phyloP scores from a whole-genome alignment of 306 rosid genomes.

The Malus sieversii region DNA sequence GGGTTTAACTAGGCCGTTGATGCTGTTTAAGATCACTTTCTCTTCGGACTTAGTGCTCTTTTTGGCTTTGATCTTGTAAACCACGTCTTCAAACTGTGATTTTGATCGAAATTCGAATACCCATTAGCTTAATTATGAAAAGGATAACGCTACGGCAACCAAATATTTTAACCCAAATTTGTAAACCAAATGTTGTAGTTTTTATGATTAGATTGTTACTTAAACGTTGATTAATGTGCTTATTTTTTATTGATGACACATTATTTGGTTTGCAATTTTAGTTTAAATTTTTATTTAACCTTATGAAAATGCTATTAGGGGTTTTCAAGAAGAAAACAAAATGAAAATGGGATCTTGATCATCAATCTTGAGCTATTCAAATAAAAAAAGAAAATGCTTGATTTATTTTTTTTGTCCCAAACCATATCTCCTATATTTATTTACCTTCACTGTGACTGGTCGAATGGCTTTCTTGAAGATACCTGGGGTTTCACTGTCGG shows the following conservation, averaged over 20 bases:
- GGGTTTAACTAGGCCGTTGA: conserved; percentile 51
- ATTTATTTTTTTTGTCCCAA: background rate
- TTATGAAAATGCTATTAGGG: background rate
- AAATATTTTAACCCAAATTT: too few relatives aligned
- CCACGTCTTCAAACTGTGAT: conserved; percentile 52
- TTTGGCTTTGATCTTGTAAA: conserved; percentile 34
- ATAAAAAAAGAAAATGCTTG: too few relatives aligned
- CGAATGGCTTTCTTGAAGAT: conserved; percentile 24
- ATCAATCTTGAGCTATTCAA: background rate
- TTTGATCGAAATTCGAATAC: background rate
- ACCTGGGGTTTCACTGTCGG: background rate
- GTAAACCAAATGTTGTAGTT: too few relatives aligned
- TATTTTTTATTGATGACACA: too few relatives aligned
- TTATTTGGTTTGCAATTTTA: too few relatives aligned
- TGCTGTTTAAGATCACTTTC: conserved; percentile 47
- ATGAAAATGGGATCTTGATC: background rate
- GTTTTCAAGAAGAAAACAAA: background rate
- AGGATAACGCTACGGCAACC: background rate
- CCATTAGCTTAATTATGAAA: background rate
- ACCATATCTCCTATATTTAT: background rate
- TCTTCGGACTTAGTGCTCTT: conserved; percentile 19
- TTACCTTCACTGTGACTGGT: conserved; percentile 49
- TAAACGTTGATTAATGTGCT: too few relatives aligned
- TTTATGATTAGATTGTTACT: too few relatives aligned
- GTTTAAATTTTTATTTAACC: too few relatives aligned